These are phyloP conservation scores for Aureobasidium pullulans DNA, from an alignment of 2,329 filamentous ascomycete genomes.

Conservation along the genomic window DNA sequence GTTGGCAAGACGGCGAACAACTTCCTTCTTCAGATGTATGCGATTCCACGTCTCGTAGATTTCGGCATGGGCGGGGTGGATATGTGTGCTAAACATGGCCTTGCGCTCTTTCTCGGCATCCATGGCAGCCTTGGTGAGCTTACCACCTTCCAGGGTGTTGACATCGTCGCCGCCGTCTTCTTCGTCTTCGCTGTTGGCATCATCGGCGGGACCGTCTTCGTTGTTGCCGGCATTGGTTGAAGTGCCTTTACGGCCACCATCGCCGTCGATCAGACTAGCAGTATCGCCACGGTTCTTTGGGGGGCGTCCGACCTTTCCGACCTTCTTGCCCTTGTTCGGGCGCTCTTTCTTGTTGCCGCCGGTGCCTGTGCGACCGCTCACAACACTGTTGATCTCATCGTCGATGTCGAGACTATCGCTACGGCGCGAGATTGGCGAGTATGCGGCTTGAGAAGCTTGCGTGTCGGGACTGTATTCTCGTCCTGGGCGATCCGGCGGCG, in stretches of 20 bases:
- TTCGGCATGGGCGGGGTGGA: constrained; percentile 59
- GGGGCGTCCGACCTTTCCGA: constrained; percentile 14
- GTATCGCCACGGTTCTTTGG: constrained; percentile 13
- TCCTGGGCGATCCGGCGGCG: constrained; percentile 44
- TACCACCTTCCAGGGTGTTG: constrained; percentile 46
- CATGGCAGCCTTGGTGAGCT: constrained; percentile 50
- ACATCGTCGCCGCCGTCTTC: constrained; percentile 53
- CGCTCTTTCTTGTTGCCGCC: neutral
- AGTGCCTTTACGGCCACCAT: constrained; percentile 10
- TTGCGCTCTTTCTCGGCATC: constrained; percentile 62
- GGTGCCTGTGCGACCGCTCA: constrained; percentile 18
- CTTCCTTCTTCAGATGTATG: constrained; percentile 59
- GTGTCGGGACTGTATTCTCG: constrained; percentile 15
- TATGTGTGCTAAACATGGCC: constrained; percentile 53
- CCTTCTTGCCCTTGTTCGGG: constrained; percentile 34
- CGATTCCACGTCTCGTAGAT: constrained; percentile 66
- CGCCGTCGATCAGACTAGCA: constrained; percentile 14
- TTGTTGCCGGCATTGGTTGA: constrained; percentile 26
- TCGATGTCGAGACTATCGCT: constrained; percentile 23
- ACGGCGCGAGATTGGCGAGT: constrained; percentile 9
- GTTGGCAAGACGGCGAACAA: constrained; percentile 69
- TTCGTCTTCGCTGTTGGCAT: constrained; percentile 39
- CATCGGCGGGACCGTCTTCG: constrained; percentile 38
- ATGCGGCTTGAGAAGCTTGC: constrained; percentile 14
- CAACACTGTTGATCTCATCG: constrained; percentile 29